Base-by-base conservation (phyloP, 1,284 basidiomycete species). In the Microbotryum silenes-acaulis region DNA sequence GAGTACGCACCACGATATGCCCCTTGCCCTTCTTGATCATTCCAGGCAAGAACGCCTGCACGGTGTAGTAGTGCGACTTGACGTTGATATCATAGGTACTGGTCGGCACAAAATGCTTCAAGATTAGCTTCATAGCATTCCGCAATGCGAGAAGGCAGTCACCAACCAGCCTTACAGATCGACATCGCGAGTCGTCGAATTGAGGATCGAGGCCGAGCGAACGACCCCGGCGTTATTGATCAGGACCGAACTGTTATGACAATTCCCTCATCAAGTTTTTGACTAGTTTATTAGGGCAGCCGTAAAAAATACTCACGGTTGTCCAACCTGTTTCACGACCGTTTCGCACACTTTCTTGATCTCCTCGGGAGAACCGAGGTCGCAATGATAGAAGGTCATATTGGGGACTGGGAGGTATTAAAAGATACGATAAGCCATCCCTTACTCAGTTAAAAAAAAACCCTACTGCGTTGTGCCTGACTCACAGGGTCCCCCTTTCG, bases 171-270 rank as follows among this genome's bases (percentile, higher is more conserved):
- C 86, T 68, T 71, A 93, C 91, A 88, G 85, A 66, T 84, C 78
- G 47, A 97, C 76, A 71, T 97, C 92, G 51, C 83, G 80, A 1
- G 86, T 80, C 1, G 78, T 79, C 56, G 97, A 79, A 71, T 93
- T 91, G 5, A 92, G 77, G 27, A 97, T 77, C 0, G 86, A 78
- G 72, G 91, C 92, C 33, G 92, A 91, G 75, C 92, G 87, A 37
- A 89, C 89, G 58, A 97, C 84, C n/a, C 92, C 94, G 1, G 94
- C 94, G 72, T 97, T 97, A 77, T 97, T 97, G 72, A 98, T 80
- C 18, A 98, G 77, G 37, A 97, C 82, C 0, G 94, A 94, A 10
- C 64, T 1, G 91, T 89, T 7, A 9, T 7, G 0, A 10, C 0
- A 31, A 10, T 31, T 9, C 31, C 31, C 31, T 31, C 9, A 1